Evolutionary conservation across 2,329 filamentous ascomycete species (phyloP).

Genomic region (Conoideocrella luteorostrata): DNA sequence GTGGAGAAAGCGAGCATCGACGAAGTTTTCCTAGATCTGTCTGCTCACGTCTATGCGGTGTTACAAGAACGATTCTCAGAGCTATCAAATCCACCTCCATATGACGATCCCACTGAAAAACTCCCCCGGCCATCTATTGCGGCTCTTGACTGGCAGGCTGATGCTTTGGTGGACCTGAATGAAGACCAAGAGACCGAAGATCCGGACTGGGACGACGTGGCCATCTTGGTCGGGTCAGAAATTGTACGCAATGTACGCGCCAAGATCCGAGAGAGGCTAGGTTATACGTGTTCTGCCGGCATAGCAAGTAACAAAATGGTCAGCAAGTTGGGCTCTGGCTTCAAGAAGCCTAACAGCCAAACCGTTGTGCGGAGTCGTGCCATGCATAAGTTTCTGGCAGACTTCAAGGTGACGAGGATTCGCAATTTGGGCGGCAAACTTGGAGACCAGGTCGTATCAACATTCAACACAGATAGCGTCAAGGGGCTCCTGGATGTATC

Average conservation of each 20-base stretch:
- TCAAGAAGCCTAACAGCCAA: conserved; percentile 91
- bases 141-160: conserved; percentile 74
- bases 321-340: conserved; percentile 83
- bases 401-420: conserved; percentile 92
- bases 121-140: conserved; percentile 64
- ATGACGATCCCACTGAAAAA: conserved; percentile 63
- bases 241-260: conserved; percentile 73
- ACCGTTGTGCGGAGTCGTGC: conserved; percentile 89
- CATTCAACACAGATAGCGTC: conserved; percentile 75
- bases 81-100: conserved; percentile 56
- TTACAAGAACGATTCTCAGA: conserved; percentile 73
- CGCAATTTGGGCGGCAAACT: conserved; percentile 92
- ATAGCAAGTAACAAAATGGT: conserved; percentile 91
- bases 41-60: conserved; percentile 70
- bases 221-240: conserved; percentile 78
- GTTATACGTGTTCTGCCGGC: conserved; percentile 89
- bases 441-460: conserved; percentile 76
- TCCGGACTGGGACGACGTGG: conserved; percentile 95
- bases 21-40: conserved; percentile 91
- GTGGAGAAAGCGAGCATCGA: conserved; percentile 95
- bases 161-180: conserved; percentile 76
- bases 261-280: conserved; percentile 60
- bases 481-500: conserved; percentile 67
- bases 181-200: conserved; percentile 69
- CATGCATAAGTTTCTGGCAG: conserved; percentile 67